Base-by-base conservation (phyloP, 169 alveolate species). In the Prorocentrum cordatum region DNA sequence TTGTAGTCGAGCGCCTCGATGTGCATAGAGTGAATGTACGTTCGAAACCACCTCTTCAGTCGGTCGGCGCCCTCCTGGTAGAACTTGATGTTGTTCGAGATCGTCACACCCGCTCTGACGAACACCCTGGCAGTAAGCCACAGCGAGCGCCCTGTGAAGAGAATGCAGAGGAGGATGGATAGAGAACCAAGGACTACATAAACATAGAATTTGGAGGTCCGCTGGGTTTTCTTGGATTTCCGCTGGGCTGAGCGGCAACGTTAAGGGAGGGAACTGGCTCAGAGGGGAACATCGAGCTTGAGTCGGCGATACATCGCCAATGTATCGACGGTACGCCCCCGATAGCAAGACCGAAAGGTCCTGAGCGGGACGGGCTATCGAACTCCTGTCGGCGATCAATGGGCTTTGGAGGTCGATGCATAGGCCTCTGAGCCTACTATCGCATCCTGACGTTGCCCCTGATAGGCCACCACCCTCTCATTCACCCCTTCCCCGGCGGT, bases 41-140 rank as follows among this genome's bases (percentile, higher is more conserved):
- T 61, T 32, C 54, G 59, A 54, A 73, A n/a, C 85, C 85, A 73
- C 59, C 85, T 73, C 27, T 73, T 73, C 33, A 73, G 38, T 2
- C 85, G 70, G 16, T 27, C 85, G 27, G 85, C 85, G 33, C 85
- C 85, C 54, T 73, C 58, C 54, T 50, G 47, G 85, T 73, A 73
- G 71, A 26, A 31, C 38, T 47, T 36, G 71, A 73, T 50, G 85
- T 73, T 61, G 35, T 36, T 29, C 16, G 71, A 31, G 20, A 73
- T 73, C 85, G 71, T 73, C 2, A 22, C 87, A 9, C 71, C 72
- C 0, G 87, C 87, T 1, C 87, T 72, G 14, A 77, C 35, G 62
- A 77, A 77, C 26, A 77, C 73, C 12, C 33, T 39, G 29, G 87
- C 87, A 31, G 42, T 66, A 36, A 77, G 59, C 87, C 87, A 77